Conservation (phyloP, 768 basidiomycete genomes). For the Gymnopilus junonius region DNA sequence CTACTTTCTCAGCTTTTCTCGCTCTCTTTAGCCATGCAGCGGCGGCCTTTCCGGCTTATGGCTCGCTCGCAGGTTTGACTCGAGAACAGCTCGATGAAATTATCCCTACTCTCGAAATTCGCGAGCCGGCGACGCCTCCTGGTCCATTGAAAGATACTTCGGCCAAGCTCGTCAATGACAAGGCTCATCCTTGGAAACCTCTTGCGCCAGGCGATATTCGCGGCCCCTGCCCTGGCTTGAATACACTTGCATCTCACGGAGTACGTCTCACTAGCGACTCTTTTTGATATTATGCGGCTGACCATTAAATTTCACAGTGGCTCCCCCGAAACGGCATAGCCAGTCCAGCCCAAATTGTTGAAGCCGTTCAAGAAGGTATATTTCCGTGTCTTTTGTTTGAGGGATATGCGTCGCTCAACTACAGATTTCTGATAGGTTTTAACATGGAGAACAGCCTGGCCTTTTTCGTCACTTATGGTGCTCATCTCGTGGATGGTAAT, state of each 20-base stretch:
- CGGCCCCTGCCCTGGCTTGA: constrained; percentile 28
- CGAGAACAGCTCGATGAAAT: constrained; percentile 15
- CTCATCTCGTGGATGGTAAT: constrained; percentile 28
- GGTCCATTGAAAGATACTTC: constrained; percentile 24
- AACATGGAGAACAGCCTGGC: constrained; percentile 25
- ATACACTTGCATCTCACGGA: constrained; percentile 29
- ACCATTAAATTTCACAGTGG: constrained; percentile 1
- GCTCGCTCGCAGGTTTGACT: constrained; percentile 16
- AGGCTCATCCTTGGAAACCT: constrained; percentile 26
- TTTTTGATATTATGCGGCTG: not conserved
- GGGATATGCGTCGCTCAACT: not conserved
- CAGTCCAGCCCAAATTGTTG: constrained; percentile 18
- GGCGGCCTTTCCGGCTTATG: constrained; percentile 14
- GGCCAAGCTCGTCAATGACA: constrained; percentile 28
- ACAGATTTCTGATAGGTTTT: constrained; percentile 15
- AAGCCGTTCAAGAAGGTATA: constrained; percentile 21
- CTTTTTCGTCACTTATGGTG: constrained; percentile 28
- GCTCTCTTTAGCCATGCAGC: not conserved
- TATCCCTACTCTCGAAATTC: constrained; percentile 13
- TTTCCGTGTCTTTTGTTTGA: not conserved
- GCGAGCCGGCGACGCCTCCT: constrained; percentile 15
- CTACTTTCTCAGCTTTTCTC: constrained; percentile 6
- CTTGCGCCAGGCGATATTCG: constrained; percentile 22
- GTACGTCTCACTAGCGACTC: constrained; percentile 1
- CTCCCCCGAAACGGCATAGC: constrained; percentile 20